Base-by-base conservation (phyloP, 2,329 filamentous ascomycete genomes). In the Xylaria sp. region DNA sequence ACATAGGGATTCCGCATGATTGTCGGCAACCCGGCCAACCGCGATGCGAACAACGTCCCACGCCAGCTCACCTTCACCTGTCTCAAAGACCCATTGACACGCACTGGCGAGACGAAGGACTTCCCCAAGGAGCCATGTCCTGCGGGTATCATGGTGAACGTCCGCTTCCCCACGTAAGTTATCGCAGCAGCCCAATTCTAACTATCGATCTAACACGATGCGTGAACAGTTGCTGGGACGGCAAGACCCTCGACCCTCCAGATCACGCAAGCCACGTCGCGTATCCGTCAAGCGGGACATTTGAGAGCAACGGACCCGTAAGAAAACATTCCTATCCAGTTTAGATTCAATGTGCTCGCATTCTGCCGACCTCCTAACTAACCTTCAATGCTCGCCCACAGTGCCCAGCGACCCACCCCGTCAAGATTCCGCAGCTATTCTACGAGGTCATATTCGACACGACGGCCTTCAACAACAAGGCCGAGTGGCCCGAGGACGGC, bases 371-470 rank as follows among this genome's bases (percentile, higher is more conserved):
- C n/a, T n/a, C n/a, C n/a, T n/a, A 31, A 40, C 31, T 57, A 2
- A 61, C 17, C 6, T 17, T 9, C 14, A 19, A 21, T 12, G 5
- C 6, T 21, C 28, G 9, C 28, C 4, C 4, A 1, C 15, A 62
- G 60, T 87, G 84, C 68, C 84, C 84, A 7, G 68, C 69, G 11
- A 76, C 76, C 1, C 83, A 85, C 67, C 84, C 84, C 0, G 79
- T 81, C 11, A 84, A 83, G 62, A 75, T 87, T 7, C 79, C 86
- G 19, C 86, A 85, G 25, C 77, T 89, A 61, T 88, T 89, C 77
- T 85, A 80, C 68, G 86, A 88, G 74, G 81, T 86, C 63, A 81
- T 85, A 66, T 89, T 82, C 78, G 75, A 79, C 51, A 73, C 72
- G 8, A 60, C 67, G 2, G 59, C 63, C 3, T 74, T 72, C 45